Evolutionary conservation across 306 rosid genomes (phyloP).

Genomic region (Vicia villosa): DNA sequence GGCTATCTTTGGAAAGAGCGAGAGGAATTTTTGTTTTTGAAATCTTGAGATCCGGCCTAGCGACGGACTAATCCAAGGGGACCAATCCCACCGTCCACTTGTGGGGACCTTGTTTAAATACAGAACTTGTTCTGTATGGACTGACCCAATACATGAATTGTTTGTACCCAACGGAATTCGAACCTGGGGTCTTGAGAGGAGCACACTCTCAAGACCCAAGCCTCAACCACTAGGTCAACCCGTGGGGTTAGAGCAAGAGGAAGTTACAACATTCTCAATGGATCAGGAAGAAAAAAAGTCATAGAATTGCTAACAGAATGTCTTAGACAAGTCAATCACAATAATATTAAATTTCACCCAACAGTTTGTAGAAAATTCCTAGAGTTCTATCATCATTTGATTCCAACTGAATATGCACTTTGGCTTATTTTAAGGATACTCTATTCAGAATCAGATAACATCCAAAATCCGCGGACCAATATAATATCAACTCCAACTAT

Average conservation of each 20-base stretch:
- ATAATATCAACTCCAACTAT: constrained; percentile 17
- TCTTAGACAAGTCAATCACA: not conserved
- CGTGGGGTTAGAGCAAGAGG: too few relatives aligned
- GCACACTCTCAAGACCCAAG: too few relatives aligned
- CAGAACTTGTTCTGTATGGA: too few relatives aligned
- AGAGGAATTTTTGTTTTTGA: too few relatives aligned
- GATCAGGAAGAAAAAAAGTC: not conserved
- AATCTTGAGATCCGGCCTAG: too few relatives aligned
- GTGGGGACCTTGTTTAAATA: too few relatives aligned
- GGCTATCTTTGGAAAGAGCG: not conserved
- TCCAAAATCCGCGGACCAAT: constrained; percentile 10
- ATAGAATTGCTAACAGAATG: constrained; percentile 6
- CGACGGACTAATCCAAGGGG: too few relatives aligned
- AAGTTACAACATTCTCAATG: not conserved
- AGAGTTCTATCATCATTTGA: constrained; percentile 13
- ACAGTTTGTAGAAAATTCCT: constrained; percentile 8
- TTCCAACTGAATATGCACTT: constrained; percentile 22
- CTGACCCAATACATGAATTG: too few relatives aligned
- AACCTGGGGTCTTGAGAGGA: too few relatives aligned
- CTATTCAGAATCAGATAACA: not conserved
- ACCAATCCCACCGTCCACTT: too few relatives aligned
- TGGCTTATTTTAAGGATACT: not conserved
- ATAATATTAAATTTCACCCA: constrained; percentile 13
- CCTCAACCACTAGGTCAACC: too few relatives aligned
- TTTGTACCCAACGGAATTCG: too few relatives aligned